Conservation (phyloP, 2,329 filamentous ascomycete species). For the Penicillium brevicompactum region DNA sequence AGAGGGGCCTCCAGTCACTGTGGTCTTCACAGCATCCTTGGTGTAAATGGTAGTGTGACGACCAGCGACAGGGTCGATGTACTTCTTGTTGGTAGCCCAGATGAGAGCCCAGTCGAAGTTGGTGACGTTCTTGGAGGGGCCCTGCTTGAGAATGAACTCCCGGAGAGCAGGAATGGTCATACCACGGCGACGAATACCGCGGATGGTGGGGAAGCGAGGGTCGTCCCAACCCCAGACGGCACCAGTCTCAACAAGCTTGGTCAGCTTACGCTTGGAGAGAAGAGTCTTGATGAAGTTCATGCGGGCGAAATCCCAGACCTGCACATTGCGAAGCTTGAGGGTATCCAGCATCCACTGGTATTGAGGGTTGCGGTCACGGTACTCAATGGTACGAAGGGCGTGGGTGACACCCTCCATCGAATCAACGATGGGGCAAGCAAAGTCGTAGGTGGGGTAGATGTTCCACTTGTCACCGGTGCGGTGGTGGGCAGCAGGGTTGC, state of each 20-base stretch:
- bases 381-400: slow-evolving; percentile 66
- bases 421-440: slow-evolving; percentile 66
- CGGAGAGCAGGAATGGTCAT: slow-evolving; percentile 52
- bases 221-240: slow-evolving; percentile 56
- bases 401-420: slow-evolving; percentile 66
- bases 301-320: slow-evolving; percentile 56
- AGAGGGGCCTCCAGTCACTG: slow-evolving; percentile 66
- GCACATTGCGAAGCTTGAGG: slow-evolving; percentile 48
- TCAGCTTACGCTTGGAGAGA: slow-evolving; percentile 55
- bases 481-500: slow-evolving; percentile 69
- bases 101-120: slow-evolving; percentile 54
- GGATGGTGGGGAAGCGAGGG: slow-evolving; percentile 54
- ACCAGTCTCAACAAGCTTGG: slow-evolving; percentile 52
- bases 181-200: slow-evolving; percentile 52
- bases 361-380: slow-evolving; percentile 55
- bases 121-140: slow-evolving; percentile 51
- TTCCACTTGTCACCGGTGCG: slow-evolving; percentile 67
- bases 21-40: slow-evolving; percentile 71
- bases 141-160: slow-evolving; percentile 55
- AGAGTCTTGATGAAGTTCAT: slow-evolving; percentile 56
- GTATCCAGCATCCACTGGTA: slow-evolving; percentile 55
- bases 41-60: slow-evolving; percentile 73
- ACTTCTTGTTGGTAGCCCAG: slow-evolving; percentile 71
- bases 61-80: slow-evolving; percentile 75
- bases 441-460: slow-evolving; percentile 69